These are phyloP conservation scores for Peziza echinospora DNA, from an alignment of 495 filamentous ascomycete genomes.

Conservation along the genomic window DNA sequence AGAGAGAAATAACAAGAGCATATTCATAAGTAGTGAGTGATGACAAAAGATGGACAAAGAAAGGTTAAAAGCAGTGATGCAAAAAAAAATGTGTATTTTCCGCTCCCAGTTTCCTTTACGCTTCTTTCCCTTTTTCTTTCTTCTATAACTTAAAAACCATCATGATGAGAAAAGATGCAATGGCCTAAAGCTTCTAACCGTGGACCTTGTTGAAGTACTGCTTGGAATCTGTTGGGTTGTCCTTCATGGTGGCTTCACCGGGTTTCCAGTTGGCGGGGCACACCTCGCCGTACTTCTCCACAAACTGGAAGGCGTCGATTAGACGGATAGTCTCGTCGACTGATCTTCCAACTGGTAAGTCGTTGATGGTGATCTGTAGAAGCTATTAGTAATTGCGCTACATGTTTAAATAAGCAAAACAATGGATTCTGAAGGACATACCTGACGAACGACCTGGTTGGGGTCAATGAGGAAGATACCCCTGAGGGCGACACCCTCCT, in stretches of 20 bases:
- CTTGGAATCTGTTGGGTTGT: slow-evolving; percentile 26
- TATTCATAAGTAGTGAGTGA: too few relatives aligned
- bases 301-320: slow-evolving; percentile 38
- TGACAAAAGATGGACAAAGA: too few relatives aligned
- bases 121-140: too few relatives aligned
- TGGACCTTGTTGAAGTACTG: slow-evolving; percentile 25
- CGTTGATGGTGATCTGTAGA: slow-evolving; percentile 34
- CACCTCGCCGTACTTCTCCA: slow-evolving; percentile 37
- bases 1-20: too few relatives aligned
- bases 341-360: slow-evolving; percentile 34
- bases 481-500: slow-evolving; percentile 33
- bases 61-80: too few relatives aligned
- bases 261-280: slow-evolving; percentile 36
- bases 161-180: too few relatives aligned
- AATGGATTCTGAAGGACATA: slow-evolving; percentile 4
- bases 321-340: slow-evolving; percentile 37
- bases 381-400: neutral
- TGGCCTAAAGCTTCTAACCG: too few relatives aligned
- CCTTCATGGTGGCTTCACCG: slow-evolving; percentile 32
- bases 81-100: too few relatives aligned
- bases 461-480: slow-evolving; percentile 41
- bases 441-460: slow-evolving; percentile 30
- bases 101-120: too few relatives aligned
- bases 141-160: too few relatives aligned
- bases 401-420: slow-evolving; percentile 1